Conservation (phyloP, 257 asterid species). For the Cordia subcordata region DNA sequence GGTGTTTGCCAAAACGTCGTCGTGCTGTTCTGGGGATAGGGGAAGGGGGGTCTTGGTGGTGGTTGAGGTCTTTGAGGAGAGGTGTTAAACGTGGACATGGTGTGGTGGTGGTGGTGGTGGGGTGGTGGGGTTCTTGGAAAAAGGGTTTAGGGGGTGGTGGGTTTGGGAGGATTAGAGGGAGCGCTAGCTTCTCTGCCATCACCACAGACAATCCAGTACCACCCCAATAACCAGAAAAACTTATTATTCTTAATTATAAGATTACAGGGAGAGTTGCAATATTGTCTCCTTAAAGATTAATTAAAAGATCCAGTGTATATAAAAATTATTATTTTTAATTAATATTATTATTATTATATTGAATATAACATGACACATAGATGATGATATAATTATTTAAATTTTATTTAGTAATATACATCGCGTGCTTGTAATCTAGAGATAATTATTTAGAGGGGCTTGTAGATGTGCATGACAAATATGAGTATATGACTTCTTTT, state of each 20-base stretch:
- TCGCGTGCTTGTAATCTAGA: no score
- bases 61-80: constrained; percentile 43
- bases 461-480: no score
- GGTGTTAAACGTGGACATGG: constrained; percentile 35
- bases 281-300: no score
- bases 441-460: no score
- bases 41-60: constrained; percentile 10
- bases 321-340: no score
- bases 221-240: background rate
- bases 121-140: constrained; percentile 51
- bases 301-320: no score
- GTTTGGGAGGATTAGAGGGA: constrained; percentile 79
- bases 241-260: background rate
- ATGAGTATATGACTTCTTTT: no score
- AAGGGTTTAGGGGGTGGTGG: constrained; percentile 75
- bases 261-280: no score
- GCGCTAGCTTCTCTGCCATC: constrained; percentile 82
- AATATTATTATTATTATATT: no score
- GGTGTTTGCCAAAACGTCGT: constrained; percentile 63
- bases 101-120: constrained; percentile 17
- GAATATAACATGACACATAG: no score
- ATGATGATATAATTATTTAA: no score
- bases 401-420: no score
- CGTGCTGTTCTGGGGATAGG: constrained; percentile 36
- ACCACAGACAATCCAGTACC: background rate